Conservation (phyloP, 805 yeast species). For the Cyberlindnera lachancei region DNA sequence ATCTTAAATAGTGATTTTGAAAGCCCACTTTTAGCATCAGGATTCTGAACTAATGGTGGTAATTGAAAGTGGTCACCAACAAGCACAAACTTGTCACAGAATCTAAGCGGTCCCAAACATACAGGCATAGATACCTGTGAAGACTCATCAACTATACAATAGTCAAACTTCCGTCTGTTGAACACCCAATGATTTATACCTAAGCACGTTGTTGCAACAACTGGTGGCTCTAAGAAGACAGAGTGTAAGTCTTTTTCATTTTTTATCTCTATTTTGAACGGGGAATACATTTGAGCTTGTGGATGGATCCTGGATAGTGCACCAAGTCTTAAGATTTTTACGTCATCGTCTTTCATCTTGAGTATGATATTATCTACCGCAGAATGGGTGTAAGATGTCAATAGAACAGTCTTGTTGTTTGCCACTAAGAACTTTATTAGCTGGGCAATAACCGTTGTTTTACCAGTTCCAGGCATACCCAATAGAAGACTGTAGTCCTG, state of each 20-base stretch:
- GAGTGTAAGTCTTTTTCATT: slow-evolving; percentile 39
- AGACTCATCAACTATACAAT: slow-evolving; percentile 94
- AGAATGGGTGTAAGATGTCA: slow-evolving; percentile 88
- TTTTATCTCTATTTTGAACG: slow-evolving; percentile 32
- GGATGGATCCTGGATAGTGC: slow-evolving; percentile 51
- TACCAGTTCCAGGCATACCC: slow-evolving; percentile 99
- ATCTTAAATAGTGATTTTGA: slow-evolving; percentile 70
- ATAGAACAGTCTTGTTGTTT: slow-evolving; percentile 57
- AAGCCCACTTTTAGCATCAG: slow-evolving; percentile 53
- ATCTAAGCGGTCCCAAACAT: slow-evolving; percentile 79
- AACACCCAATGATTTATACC: slow-evolving; percentile 64
- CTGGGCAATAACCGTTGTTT: slow-evolving; percentile 82
- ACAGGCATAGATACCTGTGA: slow-evolving; percentile 92
- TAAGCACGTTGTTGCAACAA: slow-evolving; percentile 86
- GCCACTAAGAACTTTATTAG: slow-evolving; percentile 54
- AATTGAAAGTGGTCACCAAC: slow-evolving; percentile 97
- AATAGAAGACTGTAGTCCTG: slow-evolving; percentile 73
- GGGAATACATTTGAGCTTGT: slow-evolving; percentile 45
- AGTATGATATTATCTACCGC: slow-evolving; percentile 91
- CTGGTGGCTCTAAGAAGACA: slow-evolving; percentile 47
- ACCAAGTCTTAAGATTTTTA: slow-evolving; percentile 65
- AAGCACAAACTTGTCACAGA: slow-evolving; percentile 70
- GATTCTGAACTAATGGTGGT: slow-evolving; percentile 76
- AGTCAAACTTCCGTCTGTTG: slow-evolving; percentile 60
- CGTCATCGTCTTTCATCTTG: slow-evolving; percentile 46